Evolutionary conservation across 208 protist species (phyloP), one percentile per base, ranked within the genome.

Genomic region (Leishmania guyanensis): DNA sequence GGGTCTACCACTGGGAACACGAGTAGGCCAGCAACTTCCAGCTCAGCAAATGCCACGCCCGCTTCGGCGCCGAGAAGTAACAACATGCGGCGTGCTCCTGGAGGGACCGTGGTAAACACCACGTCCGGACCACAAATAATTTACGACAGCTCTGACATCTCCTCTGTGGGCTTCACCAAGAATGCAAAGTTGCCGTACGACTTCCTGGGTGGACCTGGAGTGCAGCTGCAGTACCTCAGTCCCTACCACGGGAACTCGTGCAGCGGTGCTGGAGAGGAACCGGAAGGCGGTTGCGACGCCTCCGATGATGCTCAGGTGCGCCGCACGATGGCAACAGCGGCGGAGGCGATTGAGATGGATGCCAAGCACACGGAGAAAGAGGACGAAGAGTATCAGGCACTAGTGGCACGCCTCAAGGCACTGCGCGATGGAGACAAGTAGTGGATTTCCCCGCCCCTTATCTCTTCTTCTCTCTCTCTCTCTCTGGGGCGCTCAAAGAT

Each of bases 101-200:
- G 83, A 14, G 92, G 90, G 0, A 87, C 86, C 36, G 83, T 92
- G 9, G 82, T 95, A 70, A 84, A 86, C 60, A 89, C 84, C 54
- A 79, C 83, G 48, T 80, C 82, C 9, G 92, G 90, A 2, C 82
- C 89, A 33, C 89, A 93, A 77, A 75, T 95, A n/a, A 73, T 94
- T 29, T 93, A 87, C 78, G 86, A 95, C 66, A 92, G 87, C 86
- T 95, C 92, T 3, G 83, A 90, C 82, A 95, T 95, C 85, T 93
- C 89, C 81, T 93, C 92, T 4, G 72, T 95, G 1, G 92, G 92
- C 29, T 95, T 95, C 66, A 74, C 82, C 29, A 83, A 74, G 68
- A 81, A 88, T 9, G 60, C 73, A 17, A 82, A 79, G 48, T 46
- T 84, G 64, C 91, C 91, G 14, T 85, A 88, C 58, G 90, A 95